Evolutionary conservation across 2,329 filamentous ascomycete species (phyloP).

Genomic region (Myriosclerotinia duriaeana): DNA sequence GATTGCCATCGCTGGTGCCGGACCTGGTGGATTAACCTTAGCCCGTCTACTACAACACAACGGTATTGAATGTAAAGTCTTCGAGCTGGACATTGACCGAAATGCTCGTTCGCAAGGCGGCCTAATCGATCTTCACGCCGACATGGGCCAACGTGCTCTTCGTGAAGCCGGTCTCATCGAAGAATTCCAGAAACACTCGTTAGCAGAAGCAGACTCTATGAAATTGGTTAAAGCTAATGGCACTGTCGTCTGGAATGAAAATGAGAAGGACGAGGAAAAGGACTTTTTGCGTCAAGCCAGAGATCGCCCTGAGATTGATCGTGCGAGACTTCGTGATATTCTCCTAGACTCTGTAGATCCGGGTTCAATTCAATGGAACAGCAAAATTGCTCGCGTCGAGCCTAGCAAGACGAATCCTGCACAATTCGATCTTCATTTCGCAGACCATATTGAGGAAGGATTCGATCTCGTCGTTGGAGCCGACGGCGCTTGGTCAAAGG

Average conservation of each 20-base stretch:
- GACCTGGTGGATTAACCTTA: slow-evolving; percentile 31
- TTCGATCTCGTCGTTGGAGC: slow-evolving; percentile 46
- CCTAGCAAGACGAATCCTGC: slow-evolving; percentile 17
- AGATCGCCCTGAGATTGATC: slow-evolving; percentile 44
- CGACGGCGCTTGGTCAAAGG: slow-evolving; percentile 45
- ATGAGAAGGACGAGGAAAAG: slow-evolving; percentile 14
- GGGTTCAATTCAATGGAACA: slow-evolving; percentile 44
- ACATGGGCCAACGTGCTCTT: slow-evolving; percentile 40
- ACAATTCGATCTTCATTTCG: slow-evolving; percentile 29
- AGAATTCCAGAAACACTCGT: slow-evolving; percentile 41
- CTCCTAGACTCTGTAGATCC: slow-evolving; percentile 40
- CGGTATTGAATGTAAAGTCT: slow-evolving; percentile 36
- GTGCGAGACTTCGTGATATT: slow-evolving; percentile 42
- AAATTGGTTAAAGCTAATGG: slow-evolving; percentile 43
- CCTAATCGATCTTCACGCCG: slow-evolving; percentile 49
- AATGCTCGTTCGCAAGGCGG: slow-evolving; percentile 39
- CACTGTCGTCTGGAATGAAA: slow-evolving; percentile 29
- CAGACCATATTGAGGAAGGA: slow-evolving; percentile 22
- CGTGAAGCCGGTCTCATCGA: slow-evolving; percentile 38
- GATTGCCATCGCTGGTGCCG: slow-evolving; percentile 33
- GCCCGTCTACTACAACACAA: slow-evolving; percentile 33
- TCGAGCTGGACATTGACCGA: slow-evolving; percentile 38
- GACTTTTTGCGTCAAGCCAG: slow-evolving; percentile 16
- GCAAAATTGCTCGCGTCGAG: slow-evolving; percentile 39
- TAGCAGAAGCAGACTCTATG: slow-evolving; percentile 46